Conservation (phyloP, 1,139 yeast genomes). For the Taphrina deformans region DNA sequence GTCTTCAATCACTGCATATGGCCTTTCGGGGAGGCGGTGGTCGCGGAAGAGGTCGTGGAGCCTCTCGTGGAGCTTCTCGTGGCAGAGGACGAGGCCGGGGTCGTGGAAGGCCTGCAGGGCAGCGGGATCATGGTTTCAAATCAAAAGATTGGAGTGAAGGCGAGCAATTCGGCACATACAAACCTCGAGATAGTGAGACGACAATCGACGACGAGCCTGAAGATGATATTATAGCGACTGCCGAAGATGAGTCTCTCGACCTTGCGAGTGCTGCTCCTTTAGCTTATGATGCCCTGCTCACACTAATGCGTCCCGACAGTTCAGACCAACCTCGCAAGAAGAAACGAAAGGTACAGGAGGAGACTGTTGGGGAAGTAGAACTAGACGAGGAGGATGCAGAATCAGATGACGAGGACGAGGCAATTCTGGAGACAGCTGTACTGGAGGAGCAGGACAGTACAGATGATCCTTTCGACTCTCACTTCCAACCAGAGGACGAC, state of each 20-base stretch:
- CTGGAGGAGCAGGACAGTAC: constrained; percentile 47
- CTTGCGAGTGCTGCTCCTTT: constrained; percentile 41
- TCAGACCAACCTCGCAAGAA: constrained; percentile 39
- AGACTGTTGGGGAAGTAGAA: constrained; percentile 39
- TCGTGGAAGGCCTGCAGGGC: constrained; percentile 53
- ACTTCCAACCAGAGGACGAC: constrained; percentile 62
- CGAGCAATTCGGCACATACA: constrained; percentile 34
- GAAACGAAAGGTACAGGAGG: constrained; percentile 42
- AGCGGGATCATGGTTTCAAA: constrained; percentile 37
- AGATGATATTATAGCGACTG: constrained; percentile 40
- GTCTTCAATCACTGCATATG: neutral
- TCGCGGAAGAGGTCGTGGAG: constrained; percentile 29
- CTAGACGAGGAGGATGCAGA: constrained; percentile 40
- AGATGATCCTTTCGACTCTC: constrained; percentile 67
- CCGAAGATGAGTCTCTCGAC: constrained; percentile 40
- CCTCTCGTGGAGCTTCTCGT: constrained; percentile 55
- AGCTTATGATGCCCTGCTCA: constrained; percentile 75
- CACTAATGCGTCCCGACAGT: constrained; percentile 53
- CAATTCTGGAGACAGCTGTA: constrained; percentile 37
- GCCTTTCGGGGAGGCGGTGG: constrained; percentile 18
- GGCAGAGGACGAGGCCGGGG: constrained; percentile 59
- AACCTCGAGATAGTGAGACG: constrained; percentile 37
- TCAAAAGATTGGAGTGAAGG: constrained; percentile 19
- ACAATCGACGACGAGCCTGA: constrained; percentile 40
- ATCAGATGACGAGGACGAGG: constrained; percentile 41